Percentiles rank a stretch among this genome's conserved stretches.
Conservation (phyloP, 768 basidiomycete genomes). For the Amanita inopinata region DNA sequence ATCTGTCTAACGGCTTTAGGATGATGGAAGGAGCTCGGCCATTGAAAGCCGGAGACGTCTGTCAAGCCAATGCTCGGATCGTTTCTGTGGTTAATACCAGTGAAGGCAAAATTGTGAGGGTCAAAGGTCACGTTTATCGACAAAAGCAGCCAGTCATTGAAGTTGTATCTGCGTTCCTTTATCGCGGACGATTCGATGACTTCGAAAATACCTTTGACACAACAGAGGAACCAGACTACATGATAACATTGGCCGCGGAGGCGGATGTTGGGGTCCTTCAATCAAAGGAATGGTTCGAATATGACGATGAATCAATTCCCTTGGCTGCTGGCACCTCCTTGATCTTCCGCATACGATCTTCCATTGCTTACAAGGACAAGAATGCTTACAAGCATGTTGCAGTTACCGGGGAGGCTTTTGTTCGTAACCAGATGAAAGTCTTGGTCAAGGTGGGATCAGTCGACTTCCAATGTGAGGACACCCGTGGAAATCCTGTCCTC, state of each 20-base stretch:
- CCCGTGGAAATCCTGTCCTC: constrained; percentile 87
- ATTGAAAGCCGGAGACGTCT: constrained; percentile 79
- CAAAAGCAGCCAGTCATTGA: constrained; percentile 78
- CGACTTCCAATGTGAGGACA: constrained; percentile 79
- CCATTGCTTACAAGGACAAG: constrained; percentile 88
- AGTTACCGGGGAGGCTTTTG: constrained; percentile 79
- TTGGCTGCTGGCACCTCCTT: constrained; percentile 74
- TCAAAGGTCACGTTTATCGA: constrained; percentile 76
- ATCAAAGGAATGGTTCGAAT: constrained; percentile 97
- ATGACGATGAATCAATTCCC: constrained; percentile 77
- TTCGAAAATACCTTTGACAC: constrained; percentile 95
- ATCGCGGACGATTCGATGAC: constrained; percentile 90
- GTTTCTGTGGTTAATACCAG: constrained; percentile 84
- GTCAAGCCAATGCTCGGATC: constrained; percentile 83
- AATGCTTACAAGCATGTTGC: constrained; percentile 70
- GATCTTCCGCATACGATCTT: constrained; percentile 83
- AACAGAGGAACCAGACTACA: constrained; percentile 81
- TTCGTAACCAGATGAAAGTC: constrained; percentile 81
- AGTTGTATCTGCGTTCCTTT: constrained; percentile 92
- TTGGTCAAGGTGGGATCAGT: constrained; percentile 85
- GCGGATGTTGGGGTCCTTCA: constrained; percentile 83
- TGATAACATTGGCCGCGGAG: constrained; percentile 64
- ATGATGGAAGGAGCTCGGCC: constrained; percentile 70
- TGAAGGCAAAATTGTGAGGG: constrained; percentile 88
- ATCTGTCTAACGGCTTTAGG: constrained; percentile 94